Conservation (phyloP, 2,329 filamentous ascomycete species). For the Epichloe brachyelytri region DNA sequence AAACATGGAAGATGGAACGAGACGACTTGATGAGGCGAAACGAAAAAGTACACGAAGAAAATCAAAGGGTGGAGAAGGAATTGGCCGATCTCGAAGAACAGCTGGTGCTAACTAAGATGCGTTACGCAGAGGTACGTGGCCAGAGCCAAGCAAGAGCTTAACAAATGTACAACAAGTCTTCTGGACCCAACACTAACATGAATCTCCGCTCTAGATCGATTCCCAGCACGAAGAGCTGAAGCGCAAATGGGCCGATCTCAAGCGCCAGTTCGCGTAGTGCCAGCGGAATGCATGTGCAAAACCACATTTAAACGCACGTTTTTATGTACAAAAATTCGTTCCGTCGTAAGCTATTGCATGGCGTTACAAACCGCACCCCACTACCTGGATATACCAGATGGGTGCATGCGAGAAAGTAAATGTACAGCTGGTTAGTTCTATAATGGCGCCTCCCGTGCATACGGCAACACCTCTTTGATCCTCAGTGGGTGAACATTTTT, state of each 20-base stretch:
- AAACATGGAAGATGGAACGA: slow-evolving; percentile 68
- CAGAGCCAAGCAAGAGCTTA: not conserved
- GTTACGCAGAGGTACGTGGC: slow-evolving; percentile 75
- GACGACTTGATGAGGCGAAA: slow-evolving; percentile 88
- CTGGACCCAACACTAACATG: not conserved
- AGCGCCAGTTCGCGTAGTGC: slow-evolving; percentile 32
- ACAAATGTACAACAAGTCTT: not conserved
- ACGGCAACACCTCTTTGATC: not conserved
- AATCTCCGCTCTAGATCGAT: slow-evolving; percentile 39
- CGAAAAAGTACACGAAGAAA: slow-evolving; percentile 87
- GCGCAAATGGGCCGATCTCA: slow-evolving; percentile 61
- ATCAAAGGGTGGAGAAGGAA: slow-evolving; percentile 75
- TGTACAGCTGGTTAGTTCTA: not conserved
- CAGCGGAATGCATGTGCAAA: not conserved
- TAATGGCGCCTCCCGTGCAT: not conserved
- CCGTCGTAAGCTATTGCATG: not conserved
- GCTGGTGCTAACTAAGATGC: slow-evolving; percentile 87
- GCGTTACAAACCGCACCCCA: not conserved
- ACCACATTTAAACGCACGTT: not conserved
- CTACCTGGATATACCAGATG: not conserved
- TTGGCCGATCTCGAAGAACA: slow-evolving; percentile 85
- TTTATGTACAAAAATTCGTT: not conserved
- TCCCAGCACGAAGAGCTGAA: slow-evolving; percentile 52
- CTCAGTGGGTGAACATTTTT: too few species aligned
- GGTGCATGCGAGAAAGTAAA: not conserved